Conservation (phyloP, 2,329 filamentous ascomycete species). For the Plenodomus lindquistii region DNA sequence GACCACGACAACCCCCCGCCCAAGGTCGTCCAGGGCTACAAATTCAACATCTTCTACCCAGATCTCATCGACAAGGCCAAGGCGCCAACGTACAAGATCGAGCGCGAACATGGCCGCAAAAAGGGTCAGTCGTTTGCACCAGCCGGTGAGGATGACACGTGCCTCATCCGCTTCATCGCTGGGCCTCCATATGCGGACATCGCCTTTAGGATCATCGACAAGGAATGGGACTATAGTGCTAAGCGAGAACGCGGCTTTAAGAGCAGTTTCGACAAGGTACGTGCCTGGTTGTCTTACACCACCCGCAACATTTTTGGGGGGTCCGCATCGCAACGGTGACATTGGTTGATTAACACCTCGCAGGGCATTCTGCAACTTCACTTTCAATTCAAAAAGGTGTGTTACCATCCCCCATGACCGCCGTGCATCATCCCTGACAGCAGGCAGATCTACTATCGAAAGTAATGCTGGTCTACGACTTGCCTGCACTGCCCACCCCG, state of each 20-base stretch:
- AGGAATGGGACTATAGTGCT: slow-evolving; percentile 98
- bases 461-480: slow-evolving; percentile 28
- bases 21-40: slow-evolving; percentile 98
- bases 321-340: neutral
- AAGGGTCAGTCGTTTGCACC: slow-evolving; percentile 90
- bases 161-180: slow-evolving; percentile 91
- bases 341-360: slow-evolving; percentile 33
- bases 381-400: slow-evolving; percentile 97
- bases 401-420: slow-evolving; percentile 15
- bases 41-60: slow-evolving; percentile 99
- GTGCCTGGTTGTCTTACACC: neutral
- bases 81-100: slow-evolving; percentile 93
- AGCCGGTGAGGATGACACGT: slow-evolving; percentile 95
- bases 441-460: slow-evolving; percentile 53
- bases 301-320: neutral
- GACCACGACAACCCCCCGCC: slow-evolving; percentile 97
- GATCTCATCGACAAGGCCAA: slow-evolving; percentile 94
- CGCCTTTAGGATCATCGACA: slow-evolving; percentile 95
- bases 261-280: slow-evolving; percentile 96
- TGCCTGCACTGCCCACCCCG: slow-evolving; percentile 1
- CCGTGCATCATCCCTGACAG: slow-evolving; percentile 22
- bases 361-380: slow-evolving; percentile 94
- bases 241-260: slow-evolving; percentile 93
- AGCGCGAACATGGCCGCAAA: slow-evolving; percentile 86
- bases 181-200: slow-evolving; percentile 96